phyloP scores from a whole-genome alignment of 179 eudicot genomes.

The Dionaea muscipula region DNA sequence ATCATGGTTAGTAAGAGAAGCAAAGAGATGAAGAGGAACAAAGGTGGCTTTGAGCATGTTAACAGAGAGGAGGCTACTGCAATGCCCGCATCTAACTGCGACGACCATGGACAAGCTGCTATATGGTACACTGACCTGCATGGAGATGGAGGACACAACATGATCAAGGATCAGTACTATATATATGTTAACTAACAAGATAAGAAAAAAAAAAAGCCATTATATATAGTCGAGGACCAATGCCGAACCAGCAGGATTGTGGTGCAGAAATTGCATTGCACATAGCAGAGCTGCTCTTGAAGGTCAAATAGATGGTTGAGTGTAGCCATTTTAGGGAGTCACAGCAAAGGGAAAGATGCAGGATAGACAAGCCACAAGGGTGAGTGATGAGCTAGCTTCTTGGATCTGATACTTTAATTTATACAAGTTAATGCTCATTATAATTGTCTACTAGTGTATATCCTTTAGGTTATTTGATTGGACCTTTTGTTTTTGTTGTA shows the following conservation, averaged over 20 bases:
- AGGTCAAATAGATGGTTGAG: constrained; percentile 35
- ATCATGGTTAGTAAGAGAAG: constrained; percentile 22
- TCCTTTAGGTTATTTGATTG: constrained; percentile 5
- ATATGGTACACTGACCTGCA: constrained; percentile 63
- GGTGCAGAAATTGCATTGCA: constrained; percentile 66
- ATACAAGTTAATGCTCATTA: neutral
- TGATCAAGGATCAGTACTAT: neutral
- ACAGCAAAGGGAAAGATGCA: neutral
- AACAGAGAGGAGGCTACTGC: constrained; percentile 55
- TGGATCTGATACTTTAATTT: neutral
- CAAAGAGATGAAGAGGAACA: constrained; percentile 44
- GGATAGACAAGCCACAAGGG: too few relatives aligned
- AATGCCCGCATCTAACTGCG: constrained; percentile 68
- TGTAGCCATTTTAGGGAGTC: constrained; percentile 28
- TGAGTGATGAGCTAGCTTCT: neutral
- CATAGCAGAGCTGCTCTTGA: constrained; percentile 80
- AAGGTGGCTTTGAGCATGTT: constrained; percentile 60
- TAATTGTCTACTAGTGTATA: neutral
- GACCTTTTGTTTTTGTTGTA: constrained; percentile 3
- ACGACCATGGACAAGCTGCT: constrained; percentile 59
- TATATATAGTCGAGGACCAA: too few relatives aligned
- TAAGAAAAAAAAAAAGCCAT: too few relatives aligned
- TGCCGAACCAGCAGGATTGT: constrained; percentile 47
- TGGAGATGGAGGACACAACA: neutral
- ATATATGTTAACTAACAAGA: too few relatives aligned